Percentiles rank a stretch among this genome's conserved stretches.
phyloP scores from a whole-genome alignment of 148 eudicot species.

The Beta vulgaris region DNA sequence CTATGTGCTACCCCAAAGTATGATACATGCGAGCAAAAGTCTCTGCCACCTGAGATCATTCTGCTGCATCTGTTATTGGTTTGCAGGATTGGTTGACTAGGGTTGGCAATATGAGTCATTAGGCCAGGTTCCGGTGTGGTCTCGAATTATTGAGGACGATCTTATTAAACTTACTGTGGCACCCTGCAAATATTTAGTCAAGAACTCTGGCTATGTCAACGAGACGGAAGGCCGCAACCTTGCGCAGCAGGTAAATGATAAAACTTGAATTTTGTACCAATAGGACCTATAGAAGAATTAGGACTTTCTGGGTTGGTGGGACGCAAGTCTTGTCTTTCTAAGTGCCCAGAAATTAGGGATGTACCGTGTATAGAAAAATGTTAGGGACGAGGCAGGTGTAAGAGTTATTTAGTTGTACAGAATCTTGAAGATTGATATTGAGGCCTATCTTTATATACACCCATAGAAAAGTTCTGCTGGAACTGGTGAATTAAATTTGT shows the following conservation, averaged over 20 bases:
- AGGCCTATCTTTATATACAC: conserved; percentile 25
- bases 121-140: no score
- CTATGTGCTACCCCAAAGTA: neutral
- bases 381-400: conserved; percentile 22
- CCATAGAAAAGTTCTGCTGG: conserved; percentile 14
- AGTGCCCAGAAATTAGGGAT: conserved; percentile 27
- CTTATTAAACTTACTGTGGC: no score
- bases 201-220: neutral
- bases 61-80: neutral
- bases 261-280: conserved; percentile 17
- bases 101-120: no score
- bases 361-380: conserved; percentile 18
- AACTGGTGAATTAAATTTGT: conserved; percentile 18
- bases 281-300: conserved; percentile 17
- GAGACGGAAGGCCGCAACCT: neutral
- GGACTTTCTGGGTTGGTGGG: conserved; percentile 25
- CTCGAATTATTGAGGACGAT: no score
- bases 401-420: conserved; percentile 30
- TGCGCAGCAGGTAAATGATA: neutral
- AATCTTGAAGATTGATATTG: conserved; percentile 20
- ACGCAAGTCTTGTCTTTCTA: conserved; percentile 27
- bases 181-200: neutral
- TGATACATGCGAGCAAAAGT: neutral
- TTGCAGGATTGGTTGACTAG: neutral
- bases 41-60: no score